phyloP scores from a whole-genome alignment of 352 stramenopile genomes.

The Globisporangium abappressorium region DNA sequence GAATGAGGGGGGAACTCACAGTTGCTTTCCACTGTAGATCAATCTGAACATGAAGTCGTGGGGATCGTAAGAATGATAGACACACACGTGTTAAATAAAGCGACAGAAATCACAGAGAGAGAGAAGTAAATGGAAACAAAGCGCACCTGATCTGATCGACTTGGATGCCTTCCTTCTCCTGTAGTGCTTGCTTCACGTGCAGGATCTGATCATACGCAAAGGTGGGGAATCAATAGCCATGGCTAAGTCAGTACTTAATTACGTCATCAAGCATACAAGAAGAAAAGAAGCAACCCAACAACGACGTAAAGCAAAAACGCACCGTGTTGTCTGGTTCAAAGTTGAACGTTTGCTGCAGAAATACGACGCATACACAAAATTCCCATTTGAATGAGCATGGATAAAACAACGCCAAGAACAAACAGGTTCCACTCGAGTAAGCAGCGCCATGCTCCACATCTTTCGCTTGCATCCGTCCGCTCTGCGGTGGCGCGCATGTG shows the following conservation, averaged over 20 bases:
- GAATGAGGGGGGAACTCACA: constrained; percentile 32
- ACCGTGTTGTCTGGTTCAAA: constrained; percentile 87
- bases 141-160: constrained; percentile 73
- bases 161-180: constrained; percentile 98
- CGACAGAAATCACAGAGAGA: not conserved
- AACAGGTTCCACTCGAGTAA: not conserved
- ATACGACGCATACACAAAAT: not conserved
- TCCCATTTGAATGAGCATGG: not conserved
- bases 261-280: not conserved
- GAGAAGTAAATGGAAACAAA: not conserved
- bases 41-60: constrained; percentile 49
- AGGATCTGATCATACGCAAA: constrained; percentile 71
- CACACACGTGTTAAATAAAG: constrained; percentile 18
- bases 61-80: not conserved
- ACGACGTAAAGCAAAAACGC: not conserved
- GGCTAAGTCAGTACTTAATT: not conserved
- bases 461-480: not conserved
- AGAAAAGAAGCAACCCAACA: constrained; percentile 10
- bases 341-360: constrained; percentile 82
- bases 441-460: not conserved
- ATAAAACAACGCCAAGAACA: not conserved
- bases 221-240: not conserved
- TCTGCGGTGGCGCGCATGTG: not conserved
- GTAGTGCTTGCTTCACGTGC: constrained; percentile 96
- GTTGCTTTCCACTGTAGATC: constrained; percentile 98